These are phyloP conservation scores for Globisporangium camurandrum DNA, from an alignment of 352 stramenopile species.

Conservation along the genomic window DNA sequence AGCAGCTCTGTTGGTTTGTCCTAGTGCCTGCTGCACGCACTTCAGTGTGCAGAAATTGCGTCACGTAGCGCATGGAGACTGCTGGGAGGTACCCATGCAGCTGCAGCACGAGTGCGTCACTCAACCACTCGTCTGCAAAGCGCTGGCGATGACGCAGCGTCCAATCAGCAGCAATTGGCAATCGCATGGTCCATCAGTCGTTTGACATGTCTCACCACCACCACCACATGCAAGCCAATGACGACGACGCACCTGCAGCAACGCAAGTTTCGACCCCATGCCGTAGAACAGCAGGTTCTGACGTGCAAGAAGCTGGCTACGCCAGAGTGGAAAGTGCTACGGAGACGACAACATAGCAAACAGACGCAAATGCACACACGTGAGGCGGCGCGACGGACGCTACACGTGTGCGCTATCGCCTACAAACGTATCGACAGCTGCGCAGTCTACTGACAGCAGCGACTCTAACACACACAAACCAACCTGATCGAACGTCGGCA, in stretches of 20 bases:
- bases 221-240: neutral
- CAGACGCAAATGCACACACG: neutral
- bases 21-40: constrained; percentile 6
- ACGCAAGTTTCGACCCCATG: constrained; percentile 39
- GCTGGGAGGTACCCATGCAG: constrained; percentile 49
- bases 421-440: too few relatives aligned
- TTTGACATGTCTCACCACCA: neutral
- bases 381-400: too few relatives aligned
- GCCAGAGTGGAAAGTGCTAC: constrained; percentile 29
- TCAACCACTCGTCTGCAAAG: constrained; percentile 25
- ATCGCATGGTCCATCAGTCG: neutral
- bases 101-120: constrained; percentile 33
- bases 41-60: constrained; percentile 26
- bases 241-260: constrained; percentile 34
- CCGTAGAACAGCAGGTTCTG: constrained; percentile 53
- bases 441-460: too few relatives aligned
- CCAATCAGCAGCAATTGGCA: neutral
- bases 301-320: constrained; percentile 30
- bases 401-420: too few relatives aligned
- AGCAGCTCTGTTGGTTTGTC: neutral
- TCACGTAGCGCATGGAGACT: constrained; percentile 40
- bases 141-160: constrained; percentile 15
- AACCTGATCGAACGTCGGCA: constrained; percentile 1
- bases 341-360: too few relatives aligned
- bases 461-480: neutral